Base-by-base conservation (phyloP, 2,329 filamentous ascomycete species). In the Pyrenochaeta sp. region DNA sequence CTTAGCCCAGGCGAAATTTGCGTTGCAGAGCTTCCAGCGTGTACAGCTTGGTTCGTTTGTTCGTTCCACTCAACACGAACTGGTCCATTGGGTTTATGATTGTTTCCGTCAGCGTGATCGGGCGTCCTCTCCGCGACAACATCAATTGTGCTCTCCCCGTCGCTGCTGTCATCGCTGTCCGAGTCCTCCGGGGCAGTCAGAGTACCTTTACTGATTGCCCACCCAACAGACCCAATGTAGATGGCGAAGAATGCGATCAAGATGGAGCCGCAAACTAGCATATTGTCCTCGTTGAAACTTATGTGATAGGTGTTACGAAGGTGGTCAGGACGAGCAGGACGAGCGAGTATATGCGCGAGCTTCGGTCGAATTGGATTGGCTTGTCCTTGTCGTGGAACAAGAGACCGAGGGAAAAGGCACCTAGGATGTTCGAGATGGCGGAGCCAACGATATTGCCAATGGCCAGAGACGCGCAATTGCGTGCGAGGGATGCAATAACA, bases 371-470 rank as follows among this genome's bases (percentile, higher is more conserved):
- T 1, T 44, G 32, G 8, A 72, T 58, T 1, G 46, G 37, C 1
- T 51, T 51, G 6, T 53, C 45, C 6, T 63, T 58, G 43, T 47
- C 24, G 21, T 73, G 65, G 52, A 74, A 78, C 3, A 81, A 55
- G 1, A 82, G 67, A 4, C 78, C 79, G 1, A 82, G 66, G 1
- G 78, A 79, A 53, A 82, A 82, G 9, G 80, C 80, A 11, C 79
- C 80, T 2, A 81, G 70, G 36, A 81, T 79, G 41, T 82, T 82
- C 35, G 79, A 81, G 31, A 82, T 78, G 23, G 73, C 69, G 13
- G 77, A 79, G n/a, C 79, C 79, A 47, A 81, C 58, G 35, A 82
- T 71, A 47, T 82, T 83, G n/a, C 79, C 80, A 1, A 81, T 55
- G 7, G 79, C 79, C 6, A 82, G 65, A 1, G 78, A 73, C 1